Evolutionary conservation across 2,329 filamentous ascomycete genomes (phyloP), one percentile per base, ranked within the genome.

Genomic region (Fusarium phyllophilum): DNA sequence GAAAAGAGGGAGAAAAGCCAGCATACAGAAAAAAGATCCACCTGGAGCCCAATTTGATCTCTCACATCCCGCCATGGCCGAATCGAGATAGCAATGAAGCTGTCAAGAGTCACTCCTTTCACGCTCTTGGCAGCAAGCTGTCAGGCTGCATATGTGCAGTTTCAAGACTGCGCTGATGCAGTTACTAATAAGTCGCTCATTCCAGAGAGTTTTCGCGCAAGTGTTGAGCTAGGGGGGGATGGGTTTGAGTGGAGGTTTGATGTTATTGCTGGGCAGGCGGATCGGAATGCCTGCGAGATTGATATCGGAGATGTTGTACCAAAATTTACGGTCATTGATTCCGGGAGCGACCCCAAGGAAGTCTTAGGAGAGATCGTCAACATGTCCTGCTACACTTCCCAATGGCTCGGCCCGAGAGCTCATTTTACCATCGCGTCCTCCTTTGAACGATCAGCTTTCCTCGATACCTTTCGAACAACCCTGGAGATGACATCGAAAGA

Each of bases 61-160:
- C 56, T 68, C 31, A 49, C 64, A 68, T 68, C 22, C 46, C 24
- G 36, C 46, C 64, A 68, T 68, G 66, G 46, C 45, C 34, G 41
- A 54, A 44, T 41, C 34, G 34, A 60, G 62, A 61, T 56, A 64
- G 29, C 39, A 41, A 69, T 70, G 59, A 73, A 56, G 70, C 66
- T 74, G 48, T 46, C 60, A 49, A 56, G 44, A 41, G 34, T 51
- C 31, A 48, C 45, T n/a, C 33, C 39, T 14, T 36, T 38, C 22
- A 14, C 44, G 17, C 9, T 62, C 46, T 52, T 67, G 46, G n/a
- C 46, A 46, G 55, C 45, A 6, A 45, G 55, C 24, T 61, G 46
- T 26, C 65, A 61, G 31, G 66, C 52, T n/a, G 70, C 70, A 31
- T 60, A 63, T 41, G 52, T 73, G 15, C 70, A 71, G 51, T 73